Percentiles rank a stretch among this genome's conserved stretches.
Conservation (phyloP, 805 yeast genomes). For the Pichia phayaonensis region DNA sequence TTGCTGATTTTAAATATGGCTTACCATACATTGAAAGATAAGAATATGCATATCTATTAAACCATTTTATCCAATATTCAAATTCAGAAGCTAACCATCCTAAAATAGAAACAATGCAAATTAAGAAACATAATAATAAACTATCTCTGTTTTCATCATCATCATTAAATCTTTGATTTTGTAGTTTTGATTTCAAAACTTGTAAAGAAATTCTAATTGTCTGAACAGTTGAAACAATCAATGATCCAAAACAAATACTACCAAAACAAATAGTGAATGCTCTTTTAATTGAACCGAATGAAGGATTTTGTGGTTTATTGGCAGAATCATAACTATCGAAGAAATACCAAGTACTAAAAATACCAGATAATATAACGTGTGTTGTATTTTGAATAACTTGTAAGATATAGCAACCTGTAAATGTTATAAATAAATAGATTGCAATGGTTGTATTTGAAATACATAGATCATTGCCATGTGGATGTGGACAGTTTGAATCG, state of each 20-base stretch:
- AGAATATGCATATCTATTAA: slow-evolving; percentile 86
- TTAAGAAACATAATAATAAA: slow-evolving; percentile 42
- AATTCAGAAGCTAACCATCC: slow-evolving; percentile 51
- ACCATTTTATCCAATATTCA: slow-evolving; percentile 52
- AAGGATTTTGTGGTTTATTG: slow-evolving; percentile 67
- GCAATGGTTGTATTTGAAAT: slow-evolving; percentile 23
- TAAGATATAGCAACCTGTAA: slow-evolving; percentile 76
- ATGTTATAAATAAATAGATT: slow-evolving; percentile 53
- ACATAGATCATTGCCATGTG: slow-evolving; percentile 24
- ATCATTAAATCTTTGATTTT: slow-evolving; percentile 19
- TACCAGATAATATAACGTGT: slow-evolving; percentile 75
- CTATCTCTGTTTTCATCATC: slow-evolving; percentile 29
- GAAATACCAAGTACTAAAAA: slow-evolving; percentile 90
- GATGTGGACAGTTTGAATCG: slow-evolving; percentile 48
- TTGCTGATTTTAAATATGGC: slow-evolving; percentile 65
- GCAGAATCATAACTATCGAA: slow-evolving; percentile 33
- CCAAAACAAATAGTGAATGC: slow-evolving; percentile 86
- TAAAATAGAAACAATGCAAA: slow-evolving; percentile 42
- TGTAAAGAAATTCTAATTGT: slow-evolving; percentile 50
- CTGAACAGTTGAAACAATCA: slow-evolving; percentile 70
- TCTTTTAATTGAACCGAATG: slow-evolving; percentile 67
- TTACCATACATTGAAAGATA: slow-evolving; percentile 84
- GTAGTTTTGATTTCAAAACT: slow-evolving; percentile 38
- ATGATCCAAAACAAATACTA: slow-evolving; percentile 73
- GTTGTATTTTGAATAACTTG: slow-evolving; percentile 77